Conservation (phyloP, 2,329 filamentous ascomycete species). For the Venturia effusa region DNA sequence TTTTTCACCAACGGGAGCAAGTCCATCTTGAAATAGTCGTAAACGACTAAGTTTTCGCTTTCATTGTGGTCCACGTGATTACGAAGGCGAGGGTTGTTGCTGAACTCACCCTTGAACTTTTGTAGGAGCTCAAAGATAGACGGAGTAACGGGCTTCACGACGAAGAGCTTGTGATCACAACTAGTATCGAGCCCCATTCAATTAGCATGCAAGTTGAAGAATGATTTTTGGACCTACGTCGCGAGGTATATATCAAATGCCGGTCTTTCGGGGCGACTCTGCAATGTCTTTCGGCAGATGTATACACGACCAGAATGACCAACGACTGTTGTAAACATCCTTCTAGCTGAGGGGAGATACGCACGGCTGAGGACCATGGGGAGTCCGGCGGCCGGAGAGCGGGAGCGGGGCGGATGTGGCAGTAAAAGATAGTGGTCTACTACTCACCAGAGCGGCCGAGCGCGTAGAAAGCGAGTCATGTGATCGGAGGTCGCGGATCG, state of each 20-base stretch:
- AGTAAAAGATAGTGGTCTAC: not conserved
- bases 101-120: conserved; percentile 23
- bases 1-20: conserved; percentile 22
- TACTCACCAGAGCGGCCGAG: too few species aligned
- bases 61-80: conserved; percentile 26
- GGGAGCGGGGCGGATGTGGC: not conserved
- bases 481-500: too few species aligned
- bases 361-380: conserved; percentile 17
- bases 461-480: too few species aligned
- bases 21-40: conserved; percentile 13
- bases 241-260: conserved; percentile 24
- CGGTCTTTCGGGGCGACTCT: conserved; percentile 19
- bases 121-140: conserved; percentile 23
- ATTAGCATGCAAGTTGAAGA: conserved; percentile 13
- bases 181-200: conserved; percentile 16
- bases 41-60: not conserved
- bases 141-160: conserved; percentile 24
- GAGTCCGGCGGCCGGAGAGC: not conserved
- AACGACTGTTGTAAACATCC: conserved; percentile 14
- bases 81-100: conserved; percentile 23
- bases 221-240: conserved; percentile 21
- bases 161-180: conserved; percentile 22
- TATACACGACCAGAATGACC: conserved; percentile 27
- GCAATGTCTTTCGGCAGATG: conserved; percentile 22
- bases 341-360: conserved; percentile 16